These are phyloP conservation scores for Brassica incana DNA, from an alignment of 345 rosid genomes.

Conservation along the genomic window DNA sequence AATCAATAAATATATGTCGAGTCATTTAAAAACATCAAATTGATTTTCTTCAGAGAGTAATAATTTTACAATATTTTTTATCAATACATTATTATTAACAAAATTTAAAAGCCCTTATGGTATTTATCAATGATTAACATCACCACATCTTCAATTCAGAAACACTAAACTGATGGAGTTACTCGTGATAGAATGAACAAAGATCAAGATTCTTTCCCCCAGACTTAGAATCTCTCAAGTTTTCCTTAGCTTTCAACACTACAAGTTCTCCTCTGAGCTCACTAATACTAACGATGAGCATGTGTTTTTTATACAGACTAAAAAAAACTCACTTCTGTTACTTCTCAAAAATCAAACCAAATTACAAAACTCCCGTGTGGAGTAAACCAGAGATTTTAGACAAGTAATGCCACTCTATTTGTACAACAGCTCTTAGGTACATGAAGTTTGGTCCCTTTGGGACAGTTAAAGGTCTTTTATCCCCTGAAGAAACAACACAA, in stretches of 20 bases:
- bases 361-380: slow-evolving; percentile 18
- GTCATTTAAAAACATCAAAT: no score
- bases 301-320: background rate
- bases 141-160: background rate
- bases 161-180: background rate
- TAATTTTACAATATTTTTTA: background rate
- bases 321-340: background rate
- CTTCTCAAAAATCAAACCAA: slow-evolving; percentile 1
- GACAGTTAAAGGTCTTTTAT: no score
- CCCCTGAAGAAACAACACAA: no score
- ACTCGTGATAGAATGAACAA: background rate
- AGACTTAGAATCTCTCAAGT: no score
- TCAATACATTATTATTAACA: background rate
- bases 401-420: no score
- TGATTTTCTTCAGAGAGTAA: background rate
- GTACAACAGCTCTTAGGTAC: no score
- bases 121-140: background rate
- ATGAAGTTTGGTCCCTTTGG: no score
- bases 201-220: no score
- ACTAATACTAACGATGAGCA: background rate
- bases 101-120: background rate
- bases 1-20: no score
- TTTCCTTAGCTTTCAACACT: background rate
- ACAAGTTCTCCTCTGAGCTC: background rate
- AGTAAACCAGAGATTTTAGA: background rate